Evolutionary conservation across 169 alveolate genomes (phyloP), one percentile per base, ranked within the genome.

Genomic region (Sarcocystis neurona): DNA sequence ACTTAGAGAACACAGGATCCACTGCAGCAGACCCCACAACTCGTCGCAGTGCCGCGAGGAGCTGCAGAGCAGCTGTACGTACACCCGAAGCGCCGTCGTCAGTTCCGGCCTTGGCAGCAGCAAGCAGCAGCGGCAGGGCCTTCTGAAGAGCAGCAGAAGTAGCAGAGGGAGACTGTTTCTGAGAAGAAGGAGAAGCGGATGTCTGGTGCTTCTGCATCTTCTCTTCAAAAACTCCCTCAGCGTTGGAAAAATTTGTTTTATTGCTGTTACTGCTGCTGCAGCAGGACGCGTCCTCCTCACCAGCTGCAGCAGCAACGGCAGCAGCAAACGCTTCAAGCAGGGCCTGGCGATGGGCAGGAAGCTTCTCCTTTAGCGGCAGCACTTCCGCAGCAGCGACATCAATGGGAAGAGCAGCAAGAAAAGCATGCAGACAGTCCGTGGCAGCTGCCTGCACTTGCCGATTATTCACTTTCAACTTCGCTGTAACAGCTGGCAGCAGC

Each of bases 381-480:
- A 87, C 72, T 20, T 87, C 91, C 30, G 82, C 91, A 53, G 70
- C 74, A 30, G 82, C 91, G 18, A 87, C 91, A 34, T 87, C 91
- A 20, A 87, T 27, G 43, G 91, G 91, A 8, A 87, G 50, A 32
- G 48, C 46, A 0, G 68, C 23, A n/a, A 87, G 70, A 18, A 75
- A 87, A 10, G 91, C 82, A 32, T 75, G 84, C 27, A 87, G 48
- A 63, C 91, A 87, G 47, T 70, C 47, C 74, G 88, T 58, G 0
- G 91, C 91, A 34, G 91, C 91, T 15, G 56, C 74, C 84, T 87
- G 91, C 41, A 87, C 91, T 39, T 85, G 91, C 47, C 91, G 85
- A 47, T 87, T 87, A 84, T 87, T 87, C 77, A 87, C 91, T 47
- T 87, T 87, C 84, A 87, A 50, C 84, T 87, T 87, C 84, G 88